Evolutionary conservation across 2,329 filamentous ascomycete species (phyloP), one percentile per base, ranked within the genome.

Genomic region (Exophiala sideris): DNA sequence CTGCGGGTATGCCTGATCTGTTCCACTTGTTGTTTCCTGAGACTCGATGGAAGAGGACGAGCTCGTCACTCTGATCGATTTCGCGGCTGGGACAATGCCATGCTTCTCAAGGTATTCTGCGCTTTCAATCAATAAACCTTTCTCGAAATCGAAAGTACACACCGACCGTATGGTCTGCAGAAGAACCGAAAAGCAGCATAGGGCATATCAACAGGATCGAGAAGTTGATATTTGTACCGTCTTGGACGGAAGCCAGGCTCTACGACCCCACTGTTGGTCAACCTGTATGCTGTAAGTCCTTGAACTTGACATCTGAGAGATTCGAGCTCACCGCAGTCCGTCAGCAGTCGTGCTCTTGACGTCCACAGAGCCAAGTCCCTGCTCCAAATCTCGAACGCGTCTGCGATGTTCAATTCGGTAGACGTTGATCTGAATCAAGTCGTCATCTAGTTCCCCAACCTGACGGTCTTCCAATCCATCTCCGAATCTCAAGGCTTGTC

Each of bases 161-260:
- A 42, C 50, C 55, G n/a, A 56, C 56, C 56, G 45, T 48, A 35
- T 36, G 49, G 49, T n/a, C 60, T 56, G 44, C 47, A 63, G 20
- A 55, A 57, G 50, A 63, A 64, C 11, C 69, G 65, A 56, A 80
- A 77, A 1, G 65, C 73, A 3, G 68, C 76, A 55, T 75, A 78
- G 2, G 78, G 78, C 59, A 70, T 62, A 58, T 79, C 74, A 5
- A 73, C 48, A 1, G 76, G 70, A 62, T 80, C 77, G 16, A 79
- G 64, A 14, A 80, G 69, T 1, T 75, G 72, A 48, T 78, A 79
- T 48, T 70, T 72, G 64, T 79, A 80, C 16, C 59, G 57, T 45
- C 51, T 52, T 16, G 54, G 52, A 32, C 52, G 61, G 24, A 57
- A 45, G 14, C 45, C 52, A 16, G 54, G 54, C 20, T 63, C 61